These are phyloP conservation scores for Naematelia aurantialba DNA, from an alignment of 768 basidiomycete species.

Conservation along the genomic window DNA sequence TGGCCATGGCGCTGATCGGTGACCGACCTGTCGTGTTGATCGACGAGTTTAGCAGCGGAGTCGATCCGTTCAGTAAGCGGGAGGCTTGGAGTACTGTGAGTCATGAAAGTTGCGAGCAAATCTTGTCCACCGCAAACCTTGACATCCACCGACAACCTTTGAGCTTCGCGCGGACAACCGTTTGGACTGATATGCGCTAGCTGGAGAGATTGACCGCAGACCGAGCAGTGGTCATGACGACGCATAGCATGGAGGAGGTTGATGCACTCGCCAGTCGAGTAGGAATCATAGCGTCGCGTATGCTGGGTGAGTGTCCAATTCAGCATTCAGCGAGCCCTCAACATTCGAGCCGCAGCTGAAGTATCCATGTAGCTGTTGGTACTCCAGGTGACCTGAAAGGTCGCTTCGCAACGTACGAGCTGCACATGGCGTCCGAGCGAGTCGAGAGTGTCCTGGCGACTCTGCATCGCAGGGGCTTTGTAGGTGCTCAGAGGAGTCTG, in stretches of 20 bases:
- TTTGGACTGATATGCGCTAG: conserved; percentile 8
- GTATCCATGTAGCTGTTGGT: conserved; percentile 56
- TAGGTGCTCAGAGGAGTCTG: conserved; percentile 7
- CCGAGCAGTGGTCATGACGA: conserved; percentile 26
- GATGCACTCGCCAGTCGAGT: conserved; percentile 72
- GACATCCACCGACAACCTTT: too few species aligned
- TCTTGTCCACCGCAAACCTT: conserved; percentile 61
- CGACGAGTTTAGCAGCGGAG: conserved; percentile 78
- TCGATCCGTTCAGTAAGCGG: conserved; percentile 77
- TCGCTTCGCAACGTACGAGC: conserved; percentile 70
- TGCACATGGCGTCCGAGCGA: conserved; percentile 57
- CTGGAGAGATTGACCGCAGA: conserved; percentile 29
- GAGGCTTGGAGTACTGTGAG: conserved; percentile 76
- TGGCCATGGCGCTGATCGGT: conserved; percentile 72
- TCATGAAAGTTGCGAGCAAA: too few species aligned
- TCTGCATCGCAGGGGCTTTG: conserved; percentile 18
- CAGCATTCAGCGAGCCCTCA: conserved; percentile 31
- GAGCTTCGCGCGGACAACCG: conserved; percentile 57
- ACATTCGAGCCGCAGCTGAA: neutral
- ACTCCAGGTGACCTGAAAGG: conserved; percentile 62
- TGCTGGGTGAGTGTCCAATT: conserved; percentile 58
- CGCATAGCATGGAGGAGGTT: conserved; percentile 81
- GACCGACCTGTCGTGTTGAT: conserved; percentile 75
- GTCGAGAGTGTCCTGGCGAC: conserved; percentile 11
- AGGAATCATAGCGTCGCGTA: conserved; percentile 66